Percentiles rank a stretch among this genome's conserved stretches.
These are phyloP conservation scores for Rhodamnia rubescens DNA, from an alignment of 345 rosid genomes.

Conservation along the genomic window DNA sequence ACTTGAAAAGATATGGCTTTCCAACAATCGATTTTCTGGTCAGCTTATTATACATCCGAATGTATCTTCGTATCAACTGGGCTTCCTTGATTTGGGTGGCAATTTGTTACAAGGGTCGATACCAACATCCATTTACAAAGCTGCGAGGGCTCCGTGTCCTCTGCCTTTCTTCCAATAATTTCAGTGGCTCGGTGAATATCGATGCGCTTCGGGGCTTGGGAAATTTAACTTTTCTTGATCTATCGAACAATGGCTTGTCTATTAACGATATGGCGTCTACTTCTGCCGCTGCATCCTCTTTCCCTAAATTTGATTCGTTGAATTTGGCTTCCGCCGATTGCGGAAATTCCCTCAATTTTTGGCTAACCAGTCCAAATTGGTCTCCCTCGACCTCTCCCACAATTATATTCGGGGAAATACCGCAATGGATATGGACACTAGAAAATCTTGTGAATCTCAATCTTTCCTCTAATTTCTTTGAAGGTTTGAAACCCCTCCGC, in stretches of 20 bases:
- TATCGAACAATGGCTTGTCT: slow-evolving; percentile 25
- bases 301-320: slow-evolving; percentile 4
- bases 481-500: not conserved
- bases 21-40: slow-evolving; percentile 14
- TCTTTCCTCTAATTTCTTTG: slow-evolving; percentile 11
- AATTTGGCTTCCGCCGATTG: slow-evolving; percentile 37
- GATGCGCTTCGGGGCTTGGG: slow-evolving; percentile 4
- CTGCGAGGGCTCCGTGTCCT: slow-evolving; percentile 9
- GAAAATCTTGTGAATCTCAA: not conserved
- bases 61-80: slow-evolving; percentile 1
- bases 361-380: slow-evolving; percentile 6
- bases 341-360: slow-evolving; percentile 16
- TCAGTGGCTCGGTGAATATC: slow-evolving; percentile 22
- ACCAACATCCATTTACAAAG: slow-evolving; percentile 5
- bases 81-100: not conserved
- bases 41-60: not conserved
- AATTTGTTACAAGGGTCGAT: no score
- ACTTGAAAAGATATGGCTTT: not conserved
- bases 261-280: not conserved
- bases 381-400: slow-evolving; percentile 21
- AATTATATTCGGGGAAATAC: slow-evolving; percentile 28
- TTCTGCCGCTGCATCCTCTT: not conserved
- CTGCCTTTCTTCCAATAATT: slow-evolving; percentile 27
- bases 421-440: slow-evolving; percentile 28
- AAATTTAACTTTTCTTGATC: slow-evolving; percentile 17